Conservation (phyloP, 148 eudicot species). For the Amaranthus hypochondriacus region DNA sequence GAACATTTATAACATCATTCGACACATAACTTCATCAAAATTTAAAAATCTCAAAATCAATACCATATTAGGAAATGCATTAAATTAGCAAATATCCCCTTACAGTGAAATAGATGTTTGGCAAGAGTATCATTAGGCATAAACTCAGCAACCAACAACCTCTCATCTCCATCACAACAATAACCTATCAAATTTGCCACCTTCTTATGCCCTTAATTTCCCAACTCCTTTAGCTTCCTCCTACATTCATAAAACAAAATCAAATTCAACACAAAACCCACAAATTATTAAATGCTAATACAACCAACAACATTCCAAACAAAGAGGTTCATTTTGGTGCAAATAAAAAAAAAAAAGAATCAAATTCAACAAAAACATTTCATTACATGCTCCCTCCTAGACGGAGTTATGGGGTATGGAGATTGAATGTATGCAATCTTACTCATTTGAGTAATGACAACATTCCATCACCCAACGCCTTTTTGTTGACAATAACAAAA, state of each 20-base stretch:
- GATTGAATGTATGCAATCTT: background rate
- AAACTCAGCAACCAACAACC: conserved; percentile 95
- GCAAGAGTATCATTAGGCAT: conserved; percentile 96
- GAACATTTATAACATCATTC: no score
- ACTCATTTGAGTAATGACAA: background rate
- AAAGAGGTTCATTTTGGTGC: no score
- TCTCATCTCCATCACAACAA: conserved; percentile 95
- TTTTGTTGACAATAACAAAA: background rate
- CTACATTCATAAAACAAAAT: conserved; percentile 32
- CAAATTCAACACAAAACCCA: conserved; percentile 10
- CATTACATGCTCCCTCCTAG: no score
- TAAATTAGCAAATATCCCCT: conserved; percentile 12
- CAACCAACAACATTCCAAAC: no score
- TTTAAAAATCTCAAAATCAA: no score
- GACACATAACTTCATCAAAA: no score
- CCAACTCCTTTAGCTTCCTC: conserved; percentile 96
- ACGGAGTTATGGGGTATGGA: background rate
- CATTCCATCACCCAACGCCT: no score
- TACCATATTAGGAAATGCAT: background rate
- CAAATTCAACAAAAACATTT: conserved; percentile 7
- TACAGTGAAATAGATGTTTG: conserved; percentile 94
- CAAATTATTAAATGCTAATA: background rate
- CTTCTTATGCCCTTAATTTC: conserved; percentile 72
- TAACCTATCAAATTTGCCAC: conserved; percentile 92
- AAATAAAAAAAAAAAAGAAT: background rate